Conservation (phyloP, 148 eudicot genomes). For the Euryodendron excelsum region DNA sequence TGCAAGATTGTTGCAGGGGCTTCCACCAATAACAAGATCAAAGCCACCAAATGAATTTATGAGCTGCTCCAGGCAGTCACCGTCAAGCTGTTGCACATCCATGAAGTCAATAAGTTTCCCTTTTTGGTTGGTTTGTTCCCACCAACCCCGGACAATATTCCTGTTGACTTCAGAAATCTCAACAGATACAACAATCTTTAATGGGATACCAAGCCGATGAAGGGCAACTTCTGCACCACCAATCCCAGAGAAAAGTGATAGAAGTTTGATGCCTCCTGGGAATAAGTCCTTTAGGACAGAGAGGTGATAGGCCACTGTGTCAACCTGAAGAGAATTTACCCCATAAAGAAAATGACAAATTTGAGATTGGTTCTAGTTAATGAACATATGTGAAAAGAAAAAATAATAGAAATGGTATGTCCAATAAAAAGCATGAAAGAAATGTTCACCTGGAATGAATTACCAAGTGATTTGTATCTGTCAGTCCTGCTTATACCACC, state of each 20-base stretch:
- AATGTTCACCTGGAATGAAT: slow-evolving; percentile 77
- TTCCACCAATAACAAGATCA: slow-evolving; percentile 81
- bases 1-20: slow-evolving; percentile 88
- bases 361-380: not conserved
- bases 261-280: slow-evolving; percentile 62
- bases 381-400: not conserved
- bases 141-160: slow-evolving; percentile 67
- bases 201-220: slow-evolving; percentile 61
- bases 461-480: slow-evolving; percentile 82
- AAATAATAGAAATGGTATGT: not conserved
- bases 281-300: slow-evolving; percentile 69
- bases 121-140: slow-evolving; percentile 89
- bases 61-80: slow-evolving; percentile 42
- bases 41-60: slow-evolving; percentile 53
- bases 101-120: slow-evolving; percentile 54
- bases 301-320: slow-evolving; percentile 89
- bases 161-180: slow-evolving; percentile 80
- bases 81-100: slow-evolving; percentile 56
- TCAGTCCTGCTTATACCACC: slow-evolving; percentile 94
- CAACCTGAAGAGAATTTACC: slow-evolving; percentile 49
- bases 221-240: slow-evolving; percentile 97
- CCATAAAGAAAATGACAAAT: not conserved
- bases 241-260: slow-evolving; percentile 86
- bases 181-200: slow-evolving; percentile 74
- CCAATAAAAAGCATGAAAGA: not conserved